Base-by-base conservation (phyloP, 108 stramenopile species). In the Skeletonema menzelii region DNA sequence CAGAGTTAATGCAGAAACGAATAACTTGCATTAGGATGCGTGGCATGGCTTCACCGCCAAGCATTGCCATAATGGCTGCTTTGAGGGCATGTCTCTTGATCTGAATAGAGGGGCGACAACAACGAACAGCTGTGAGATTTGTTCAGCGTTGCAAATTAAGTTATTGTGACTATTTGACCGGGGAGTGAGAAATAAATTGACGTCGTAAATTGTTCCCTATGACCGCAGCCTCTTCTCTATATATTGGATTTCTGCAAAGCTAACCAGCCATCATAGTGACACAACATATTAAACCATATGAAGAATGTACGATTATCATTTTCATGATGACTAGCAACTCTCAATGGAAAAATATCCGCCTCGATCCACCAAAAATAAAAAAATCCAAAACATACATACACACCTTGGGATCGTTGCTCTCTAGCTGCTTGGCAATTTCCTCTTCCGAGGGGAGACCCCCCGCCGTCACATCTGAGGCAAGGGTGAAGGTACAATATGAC, bases 11-110 rank as follows among this genome's bases (percentile, higher is more conserved):
- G 85, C 98, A 99, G 85, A 97, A 98, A 22, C 98, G 97, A 59
- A 99, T 98, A 31, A 98, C 98, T 76, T 97, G 97, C 97, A 99
- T 99, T 27, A 98, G 79, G 75, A 97, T 96, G 61, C 94, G 89
- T 15, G 98, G 98, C 94, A 99, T 93, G 49, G 93, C 80, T 74
- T 99, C 98, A 14, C 97, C 98, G 11, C 95, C 94, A 8, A 98
- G 91, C 95, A 99, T 93, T 74, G 97, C 91, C 90, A 98, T 87
- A 56, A 99, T 99, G 77, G 98, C 97, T 35, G 97, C 94, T 76
- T 99, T 99, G 62, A 98, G 82, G 42, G 97, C 98, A 60, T 82
- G 86, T 58, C 95, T 85, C 74, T 98, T 97, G 38, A 94, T 87
- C 90, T 96, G 59, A 24, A 40, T 32, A 58, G 0, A 28, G 0